Percentiles rank a stretch among this genome's conserved stretches.
Conservation (phyloP, 306 rosid genomes). For the Inga leiocalycina region DNA sequence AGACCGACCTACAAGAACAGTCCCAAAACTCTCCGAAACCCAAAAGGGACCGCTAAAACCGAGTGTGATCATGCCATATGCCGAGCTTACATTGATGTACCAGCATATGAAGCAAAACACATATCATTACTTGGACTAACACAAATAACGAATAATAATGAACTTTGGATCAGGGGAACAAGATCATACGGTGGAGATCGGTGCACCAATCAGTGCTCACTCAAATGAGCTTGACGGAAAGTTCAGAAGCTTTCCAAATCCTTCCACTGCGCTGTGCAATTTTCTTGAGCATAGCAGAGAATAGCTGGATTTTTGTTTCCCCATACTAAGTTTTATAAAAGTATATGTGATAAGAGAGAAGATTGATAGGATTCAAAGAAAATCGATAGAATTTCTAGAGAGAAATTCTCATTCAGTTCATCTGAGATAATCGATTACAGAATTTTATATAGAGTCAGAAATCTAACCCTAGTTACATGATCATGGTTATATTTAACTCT, state of each 20-base stretch:
- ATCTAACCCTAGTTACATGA: too few species aligned
- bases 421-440: too few species aligned
- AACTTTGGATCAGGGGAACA: constrained; percentile 20
- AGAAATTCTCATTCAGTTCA: too few species aligned
- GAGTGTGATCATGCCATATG: constrained; percentile 36
- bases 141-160: neutral
- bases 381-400: too few species aligned
- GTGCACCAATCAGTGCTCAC: constrained; percentile 42
- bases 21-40: constrained; percentile 44
- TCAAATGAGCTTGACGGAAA: constrained; percentile 46
- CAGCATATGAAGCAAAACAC: constrained; percentile 43
- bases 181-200: constrained; percentile 43
- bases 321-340: constrained; percentile 10
- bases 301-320: constrained; percentile 34
- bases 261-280: constrained; percentile 35
- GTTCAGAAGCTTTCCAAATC: constrained; percentile 51
- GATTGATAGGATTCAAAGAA: too few species aligned
- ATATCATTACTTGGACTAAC: constrained; percentile 38
- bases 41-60: constrained; percentile 41
- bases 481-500: too few species aligned
- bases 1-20: constrained; percentile 45
- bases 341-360: too few species aligned
- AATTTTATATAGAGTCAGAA: too few species aligned
- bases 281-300: constrained; percentile 34
- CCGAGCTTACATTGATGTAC: constrained; percentile 42